Evolutionary conservation across 306 rosid species (phyloP).

Genomic region (Astragalus glycyphyllos): DNA sequence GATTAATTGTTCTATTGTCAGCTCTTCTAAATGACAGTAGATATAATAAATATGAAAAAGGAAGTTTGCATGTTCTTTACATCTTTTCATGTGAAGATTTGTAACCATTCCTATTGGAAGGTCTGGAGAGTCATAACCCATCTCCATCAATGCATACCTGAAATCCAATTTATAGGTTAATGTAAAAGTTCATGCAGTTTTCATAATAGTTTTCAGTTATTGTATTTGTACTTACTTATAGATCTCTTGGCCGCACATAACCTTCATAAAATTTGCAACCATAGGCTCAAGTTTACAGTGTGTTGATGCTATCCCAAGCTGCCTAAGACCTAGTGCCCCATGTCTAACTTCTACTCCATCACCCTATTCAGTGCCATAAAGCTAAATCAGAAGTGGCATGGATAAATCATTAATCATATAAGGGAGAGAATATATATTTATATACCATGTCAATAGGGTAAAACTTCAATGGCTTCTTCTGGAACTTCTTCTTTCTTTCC

Average conservation of each 20-base stretch:
- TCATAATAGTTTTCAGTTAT: too few species aligned
- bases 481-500: constrained; percentile 83
- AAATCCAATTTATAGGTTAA: constrained; percentile 15
- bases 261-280: constrained; percentile 80
- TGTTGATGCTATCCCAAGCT: constrained; percentile 68
- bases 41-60: neutral
- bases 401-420: neutral
- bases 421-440: neutral
- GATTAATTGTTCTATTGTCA: constrained; percentile 24
- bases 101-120: constrained; percentile 81
- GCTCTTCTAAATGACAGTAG: neutral
- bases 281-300: constrained; percentile 77
- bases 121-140: constrained; percentile 80
- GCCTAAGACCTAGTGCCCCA: constrained; percentile 73
- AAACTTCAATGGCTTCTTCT: constrained; percentile 74
- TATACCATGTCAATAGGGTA: constrained; percentile 84
- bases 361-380: constrained; percentile 50
- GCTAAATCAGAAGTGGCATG: neutral
- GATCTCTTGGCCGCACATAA: constrained; percentile 80
- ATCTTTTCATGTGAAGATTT: constrained; percentile 67
- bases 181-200: neutral
- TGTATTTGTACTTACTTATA: constrained; percentile 55
- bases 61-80: constrained; percentile 39
- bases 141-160: constrained; percentile 89
- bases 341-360: constrained; percentile 91